phyloP scores from a whole-genome alignment of 2,329 filamentous ascomycete genomes.

The Periglandula ipomoeae region DNA sequence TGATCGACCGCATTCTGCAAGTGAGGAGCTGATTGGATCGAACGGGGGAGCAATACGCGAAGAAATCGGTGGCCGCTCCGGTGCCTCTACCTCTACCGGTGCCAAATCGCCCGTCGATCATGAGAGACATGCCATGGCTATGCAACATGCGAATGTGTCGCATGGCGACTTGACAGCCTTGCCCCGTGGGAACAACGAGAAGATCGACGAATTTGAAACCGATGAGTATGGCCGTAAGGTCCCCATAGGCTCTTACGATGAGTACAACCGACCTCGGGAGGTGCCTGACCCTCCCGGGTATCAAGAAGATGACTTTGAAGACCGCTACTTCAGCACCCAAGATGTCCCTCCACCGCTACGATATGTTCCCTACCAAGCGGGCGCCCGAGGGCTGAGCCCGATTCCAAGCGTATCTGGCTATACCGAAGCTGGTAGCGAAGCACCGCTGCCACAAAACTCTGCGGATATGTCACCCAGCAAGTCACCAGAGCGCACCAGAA shows the following conservation, averaged over 20 bases:
- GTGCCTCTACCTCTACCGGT: conserved; percentile 53
- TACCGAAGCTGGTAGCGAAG: conserved; percentile 57
- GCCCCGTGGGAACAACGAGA: conserved; percentile 37
- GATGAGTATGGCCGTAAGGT: conserved; percentile 35
- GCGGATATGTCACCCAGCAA: conserved; percentile 45
- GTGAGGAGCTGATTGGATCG: conserved; percentile 42
- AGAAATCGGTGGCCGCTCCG: conserved; percentile 50
- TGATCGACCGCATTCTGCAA: conserved; percentile 61
- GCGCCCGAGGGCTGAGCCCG: conserved; percentile 69
- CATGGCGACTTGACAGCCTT: conserved; percentile 49
- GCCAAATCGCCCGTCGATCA: conserved; percentile 44
- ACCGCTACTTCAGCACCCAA: conserved; percentile 47
- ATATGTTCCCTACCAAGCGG: conserved; percentile 60
- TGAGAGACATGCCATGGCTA: conserved; percentile 51
- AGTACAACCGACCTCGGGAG: conserved; percentile 25
- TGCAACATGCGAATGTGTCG: conserved; percentile 56
- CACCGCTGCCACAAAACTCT: conserved; percentile 47
- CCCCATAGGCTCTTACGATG: conserved; percentile 33
- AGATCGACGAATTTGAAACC: conserved; percentile 38
- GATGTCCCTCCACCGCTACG: conserved; percentile 55
- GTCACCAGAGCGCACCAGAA: conserved; percentile 29
- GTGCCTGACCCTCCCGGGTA: conserved; percentile 26
- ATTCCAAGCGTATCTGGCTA: conserved; percentile 90
- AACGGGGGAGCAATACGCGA: conserved; percentile 50
- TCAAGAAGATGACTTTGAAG: conserved; percentile 30